Conservation (phyloP, 2,329 filamentous ascomycete species). For the Remersonia thermophila region DNA sequence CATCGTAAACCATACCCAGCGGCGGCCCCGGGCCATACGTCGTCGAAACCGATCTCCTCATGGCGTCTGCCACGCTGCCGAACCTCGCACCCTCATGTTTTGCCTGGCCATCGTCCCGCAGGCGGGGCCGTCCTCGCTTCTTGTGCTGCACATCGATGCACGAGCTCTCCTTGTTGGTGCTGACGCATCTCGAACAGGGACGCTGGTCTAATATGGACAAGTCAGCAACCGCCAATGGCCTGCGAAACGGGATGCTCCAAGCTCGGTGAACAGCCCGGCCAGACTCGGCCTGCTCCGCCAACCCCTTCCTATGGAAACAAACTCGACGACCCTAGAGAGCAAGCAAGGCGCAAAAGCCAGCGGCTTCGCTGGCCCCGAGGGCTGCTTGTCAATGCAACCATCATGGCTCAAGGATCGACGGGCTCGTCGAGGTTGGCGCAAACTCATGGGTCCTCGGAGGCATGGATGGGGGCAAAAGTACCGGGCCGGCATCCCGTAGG, state of each 20-base stretch:
- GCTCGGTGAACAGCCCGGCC: too few species aligned
- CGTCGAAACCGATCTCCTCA: slow-evolving; percentile 36
- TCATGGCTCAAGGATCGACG: slow-evolving; percentile 11
- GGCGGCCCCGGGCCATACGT: slow-evolving; percentile 36
- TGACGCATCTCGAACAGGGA: slow-evolving; percentile 65
- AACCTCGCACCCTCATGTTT: slow-evolving; percentile 42
- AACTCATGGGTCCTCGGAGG: slow-evolving; percentile 2
- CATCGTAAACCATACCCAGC: slow-evolving; percentile 33
- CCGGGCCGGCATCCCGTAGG: slow-evolving; percentile 17
- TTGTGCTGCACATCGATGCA: slow-evolving; percentile 81
- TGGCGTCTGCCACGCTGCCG: slow-evolving; percentile 32
- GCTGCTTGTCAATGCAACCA: neutral
- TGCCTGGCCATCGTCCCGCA: slow-evolving; percentile 58
- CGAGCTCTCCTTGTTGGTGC: slow-evolving; percentile 67
- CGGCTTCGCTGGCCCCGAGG: neutral
- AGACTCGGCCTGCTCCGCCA: too few species aligned
- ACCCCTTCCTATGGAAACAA: too few species aligned
- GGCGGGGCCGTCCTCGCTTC: slow-evolving; percentile 64
- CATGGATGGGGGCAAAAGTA: slow-evolving; percentile 10
- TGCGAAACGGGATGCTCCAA: too few species aligned
- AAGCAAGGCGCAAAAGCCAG: neutral
- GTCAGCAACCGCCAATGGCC: too few species aligned
- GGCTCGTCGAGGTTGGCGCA: neutral
- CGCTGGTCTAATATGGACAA: slow-evolving; percentile 48
- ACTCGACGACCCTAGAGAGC: too few species aligned